A percentile compares a stretch with the other conserved stretches of the same genome.
phyloP scores from a whole-genome alignment of 345 rosid genomes.

The Psidium guajava region DNA sequence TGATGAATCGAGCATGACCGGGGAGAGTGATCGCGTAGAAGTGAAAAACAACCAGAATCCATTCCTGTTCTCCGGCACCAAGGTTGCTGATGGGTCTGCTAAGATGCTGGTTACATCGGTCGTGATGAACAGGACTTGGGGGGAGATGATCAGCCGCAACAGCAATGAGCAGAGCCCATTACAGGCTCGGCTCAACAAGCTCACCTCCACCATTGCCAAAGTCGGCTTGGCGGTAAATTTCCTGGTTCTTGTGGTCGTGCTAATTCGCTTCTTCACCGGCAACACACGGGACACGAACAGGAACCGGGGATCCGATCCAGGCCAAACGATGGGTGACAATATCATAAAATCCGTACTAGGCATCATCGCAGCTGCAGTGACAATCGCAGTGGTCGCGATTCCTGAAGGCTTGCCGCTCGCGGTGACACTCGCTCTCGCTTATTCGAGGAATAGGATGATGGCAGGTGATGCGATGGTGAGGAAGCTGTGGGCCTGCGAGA shows the following conservation, averaged over 20 bases:
- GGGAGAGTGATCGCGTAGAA: conserved; percentile 47
- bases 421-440: conserved; percentile 66
- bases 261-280: conserved; percentile 65
- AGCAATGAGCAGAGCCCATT: conserved; percentile 46
- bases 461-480: conserved; percentile 75
- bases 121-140: conserved; percentile 68
- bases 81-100: conserved; percentile 45
- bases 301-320: conserved; percentile 20
- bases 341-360: conserved; percentile 43
- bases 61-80: conserved; percentile 49
- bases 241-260: conserved; percentile 49
- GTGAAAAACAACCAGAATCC: conserved; percentile 23
- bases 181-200: conserved; percentile 50
- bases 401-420: conserved; percentile 81
- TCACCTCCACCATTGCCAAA: conserved; percentile 52
- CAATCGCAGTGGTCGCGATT: conserved; percentile 73
- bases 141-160: conserved; percentile 40
- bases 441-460: conserved; percentile 83
- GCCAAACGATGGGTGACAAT: conserved; percentile 35
- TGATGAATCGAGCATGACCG: conserved; percentile 64
- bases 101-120: conserved; percentile 60
- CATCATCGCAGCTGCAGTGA: conserved; percentile 59
- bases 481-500: conserved; percentile 67
- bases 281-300: conserved; percentile 44
- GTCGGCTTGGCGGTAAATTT: conserved; percentile 57